Conservation (phyloP, 2,329 filamentous ascomycete species). For the Conoideocrella luteorostrata region DNA sequence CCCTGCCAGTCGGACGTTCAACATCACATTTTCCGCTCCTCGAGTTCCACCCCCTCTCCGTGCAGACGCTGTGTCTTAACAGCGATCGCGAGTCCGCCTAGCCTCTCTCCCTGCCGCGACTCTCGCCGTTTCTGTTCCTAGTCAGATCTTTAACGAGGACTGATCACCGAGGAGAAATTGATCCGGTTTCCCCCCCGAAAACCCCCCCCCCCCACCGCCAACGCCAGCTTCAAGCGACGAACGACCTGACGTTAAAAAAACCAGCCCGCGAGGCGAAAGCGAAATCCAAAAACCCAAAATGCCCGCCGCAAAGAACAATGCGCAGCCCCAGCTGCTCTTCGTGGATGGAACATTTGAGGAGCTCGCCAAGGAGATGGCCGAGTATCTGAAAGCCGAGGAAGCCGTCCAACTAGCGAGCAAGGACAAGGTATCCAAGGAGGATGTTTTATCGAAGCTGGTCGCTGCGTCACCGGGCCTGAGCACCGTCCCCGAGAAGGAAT, state of each 20-base stretch:
- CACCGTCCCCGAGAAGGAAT: slow-evolving; percentile 88
- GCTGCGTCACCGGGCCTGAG: slow-evolving; percentile 72
- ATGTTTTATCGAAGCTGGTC: slow-evolving; percentile 84
- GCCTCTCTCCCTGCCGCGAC: slow-evolving; percentile 4
- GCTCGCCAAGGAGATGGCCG: slow-evolving; percentile 87
- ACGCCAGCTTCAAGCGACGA: too few species aligned
- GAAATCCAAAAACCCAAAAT: slow-evolving; percentile 14
- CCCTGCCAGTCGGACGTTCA: slow-evolving; percentile 20
- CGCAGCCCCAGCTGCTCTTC: slow-evolving; percentile 57
- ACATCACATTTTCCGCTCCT: slow-evolving; percentile 20
- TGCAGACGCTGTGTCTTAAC: slow-evolving; percentile 10
- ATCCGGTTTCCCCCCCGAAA: neutral
- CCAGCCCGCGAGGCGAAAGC: neutral
- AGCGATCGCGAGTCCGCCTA: slow-evolving; percentile 18
- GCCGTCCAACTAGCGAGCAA: slow-evolving; percentile 68
- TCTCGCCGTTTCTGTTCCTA: slow-evolving; percentile 21
- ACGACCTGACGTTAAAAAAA: too few species aligned
- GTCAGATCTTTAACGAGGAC: slow-evolving; percentile 9
- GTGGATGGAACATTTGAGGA: slow-evolving; percentile 93
- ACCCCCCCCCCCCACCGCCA: too few species aligned
- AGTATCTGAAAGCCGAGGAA: slow-evolving; percentile 81
- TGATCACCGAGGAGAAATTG: too few species aligned
- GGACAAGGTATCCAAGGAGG: slow-evolving; percentile 64
- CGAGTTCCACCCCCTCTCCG: slow-evolving; percentile 17
- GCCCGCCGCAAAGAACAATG: slow-evolving; percentile 31